Evolutionary conservation across 805 yeast species (phyloP), one percentile per base, ranked within the genome.

Genomic region (Metschnikowia aberdeeniae): DNA sequence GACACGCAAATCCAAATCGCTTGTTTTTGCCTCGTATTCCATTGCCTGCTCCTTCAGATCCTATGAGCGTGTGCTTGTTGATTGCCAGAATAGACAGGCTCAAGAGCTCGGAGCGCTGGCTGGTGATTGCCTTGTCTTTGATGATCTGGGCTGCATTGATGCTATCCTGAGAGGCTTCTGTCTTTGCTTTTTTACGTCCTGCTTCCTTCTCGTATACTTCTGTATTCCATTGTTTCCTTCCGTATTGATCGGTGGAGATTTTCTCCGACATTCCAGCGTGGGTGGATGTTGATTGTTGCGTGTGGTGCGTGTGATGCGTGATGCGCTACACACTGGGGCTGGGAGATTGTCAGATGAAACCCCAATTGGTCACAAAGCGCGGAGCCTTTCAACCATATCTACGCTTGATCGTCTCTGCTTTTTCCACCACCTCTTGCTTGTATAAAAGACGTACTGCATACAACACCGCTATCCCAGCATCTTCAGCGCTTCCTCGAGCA

Each of bases 1-100:
- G 86, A 64, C 99, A 93, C 55, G 77, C 77, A 64, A 92, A 92
- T 19, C 97, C 97, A 49, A 87, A 86, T 22, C 86, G 79, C 75
- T 43, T 89, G 80, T 49, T 68, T 36, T 54, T 63, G 43, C 59
- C 72, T 26, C 30, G 33, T 19, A 39, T 32, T 8, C 35, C 35
- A 24, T 14, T 32, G 3, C 35, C 35, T 13, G 42, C 28, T 20
- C 32, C 20, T 33, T 52, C 31, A 60, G 66, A 31, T 10, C 60
- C 64, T 24, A 71, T 58, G 3, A 71, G 46, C 11, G 69, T 71
- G 45, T 61, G 66, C n/a, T 55, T 58, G 29, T 61, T 59, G 12
- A 71, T 66, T 1, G 73, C 63, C 34, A 52, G 51, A 6, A 71
- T 47, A 57, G 68, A 66, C 31, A 56, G 55, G 7, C 60, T 52